These are phyloP conservation scores for Atalantia buxifolia DNA, from an alignment of 345 rosid genomes.

Conservation along the genomic window DNA sequence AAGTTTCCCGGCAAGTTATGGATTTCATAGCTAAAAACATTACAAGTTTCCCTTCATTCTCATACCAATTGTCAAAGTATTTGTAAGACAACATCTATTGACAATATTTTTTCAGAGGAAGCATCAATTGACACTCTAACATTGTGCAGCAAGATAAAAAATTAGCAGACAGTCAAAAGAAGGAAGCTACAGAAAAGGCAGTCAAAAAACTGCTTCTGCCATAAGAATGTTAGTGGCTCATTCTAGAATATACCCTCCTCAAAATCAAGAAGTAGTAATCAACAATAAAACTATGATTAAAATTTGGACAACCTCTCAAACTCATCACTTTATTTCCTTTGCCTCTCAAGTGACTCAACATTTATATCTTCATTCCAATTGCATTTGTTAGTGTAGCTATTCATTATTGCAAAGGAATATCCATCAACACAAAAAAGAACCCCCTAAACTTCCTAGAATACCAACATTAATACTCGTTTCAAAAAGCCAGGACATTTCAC, in stretches of 20 bases:
- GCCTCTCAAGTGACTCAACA: background rate
- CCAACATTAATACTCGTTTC: background rate
- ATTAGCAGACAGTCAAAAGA: background rate
- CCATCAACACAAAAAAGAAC: background rate
- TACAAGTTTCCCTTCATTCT: background rate
- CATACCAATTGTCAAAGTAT: background rate
- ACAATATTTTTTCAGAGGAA: background rate
- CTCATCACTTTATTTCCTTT: background rate
- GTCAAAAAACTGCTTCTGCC: background rate
- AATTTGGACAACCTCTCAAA: background rate
- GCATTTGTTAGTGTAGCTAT: background rate
- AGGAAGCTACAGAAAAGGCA: background rate
- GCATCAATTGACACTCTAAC: background rate
- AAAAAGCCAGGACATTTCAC: background rate
- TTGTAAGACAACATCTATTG: too few relatives aligned
- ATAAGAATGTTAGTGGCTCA: background rate
- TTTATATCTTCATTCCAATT: background rate
- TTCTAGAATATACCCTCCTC: background rate
- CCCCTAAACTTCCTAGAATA: background rate
- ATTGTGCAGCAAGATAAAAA: background rate
- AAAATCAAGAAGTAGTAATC: background rate
- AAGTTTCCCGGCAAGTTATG: background rate
- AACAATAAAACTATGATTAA: background rate
- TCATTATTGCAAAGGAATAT: background rate
- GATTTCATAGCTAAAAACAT: background rate